Evolutionary conservation across 192 early-diverging fungal species (phyloP), one percentile per base, ranked within the genome.

Genomic region (Backusella sp.): DNA sequence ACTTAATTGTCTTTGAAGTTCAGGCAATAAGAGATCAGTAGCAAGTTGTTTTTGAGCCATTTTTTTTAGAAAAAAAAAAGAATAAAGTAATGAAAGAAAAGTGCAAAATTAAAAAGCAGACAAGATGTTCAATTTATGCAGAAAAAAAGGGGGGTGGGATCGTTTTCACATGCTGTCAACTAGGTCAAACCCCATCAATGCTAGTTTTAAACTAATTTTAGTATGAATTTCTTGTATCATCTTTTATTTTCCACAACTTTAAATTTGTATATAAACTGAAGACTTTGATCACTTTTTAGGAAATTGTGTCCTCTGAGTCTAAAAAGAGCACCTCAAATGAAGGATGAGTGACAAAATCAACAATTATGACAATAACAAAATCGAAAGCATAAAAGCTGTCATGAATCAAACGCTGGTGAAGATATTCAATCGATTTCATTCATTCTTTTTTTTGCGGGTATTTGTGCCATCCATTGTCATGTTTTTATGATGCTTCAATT

Each of bases 1-100:
- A 11, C 39, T 34, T 28, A 79, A 30, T 35, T 79, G 78, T 12
- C 69, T 39, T 37, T 75, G 37, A 8, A 79, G 46, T 52, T 74
- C 78, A 36, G 78, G 78, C 15, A 79, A 37, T 26, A 79, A 46
- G 26, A 72, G 41, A 30, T 44, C 28, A 32, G 78, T 49, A 62
- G 73, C 44, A 14, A 79, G 70, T 67, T 74, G 68, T 39, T 36
- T 35, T 37, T 70, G 36, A 26, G 68, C 8, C 68, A 70, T 70
- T 41, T 28, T 39, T 37, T 39, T 34, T 14, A 3, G 2, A 5
- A 35, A 37, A 68, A 35, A 32, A 35, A 68, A 9, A 34, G 36
- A 68, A 21, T 21, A 68, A 36, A 68, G 14, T 2, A 68, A 41
- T 37, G 11, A 70, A 19, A 26, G 9, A 70, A 42, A 67, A n/a